A percentile compares a stretch with the other conserved stretches of the same genome.
These are phyloP conservation scores for Rhypophila decipiens DNA, from an alignment of 495 filamentous ascomycete species.

Conservation along the genomic window DNA sequence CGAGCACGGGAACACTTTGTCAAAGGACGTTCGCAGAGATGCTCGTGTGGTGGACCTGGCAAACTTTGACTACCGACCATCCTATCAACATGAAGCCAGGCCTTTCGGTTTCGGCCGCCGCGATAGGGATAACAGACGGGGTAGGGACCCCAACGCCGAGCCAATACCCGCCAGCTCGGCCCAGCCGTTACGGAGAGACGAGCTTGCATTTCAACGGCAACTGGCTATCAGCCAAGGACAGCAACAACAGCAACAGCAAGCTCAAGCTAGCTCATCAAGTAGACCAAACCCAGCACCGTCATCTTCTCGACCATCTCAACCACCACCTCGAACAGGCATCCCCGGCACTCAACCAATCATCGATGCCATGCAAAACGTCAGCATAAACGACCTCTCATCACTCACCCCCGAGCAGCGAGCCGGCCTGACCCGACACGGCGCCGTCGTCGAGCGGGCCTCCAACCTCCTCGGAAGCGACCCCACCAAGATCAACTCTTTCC, in stretches of 20 bases:
- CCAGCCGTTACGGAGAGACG: constrained; percentile 76
- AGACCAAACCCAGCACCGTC: constrained; percentile 36
- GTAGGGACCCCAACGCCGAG: constrained; percentile 63
- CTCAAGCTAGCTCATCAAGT: constrained; percentile 59
- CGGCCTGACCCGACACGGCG: constrained; percentile 64
- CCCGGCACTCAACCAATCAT: constrained; percentile 17
- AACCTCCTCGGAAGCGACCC: constrained; percentile 70
- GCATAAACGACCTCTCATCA: constrained; percentile 32
- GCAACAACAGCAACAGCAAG: constrained; percentile 21
- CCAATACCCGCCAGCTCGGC: constrained; percentile 70
- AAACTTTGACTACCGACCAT: constrained; percentile 68
- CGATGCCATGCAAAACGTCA: constrained; percentile 33
- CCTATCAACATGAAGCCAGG: constrained; percentile 60
- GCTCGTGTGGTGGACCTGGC: constrained; percentile 83
- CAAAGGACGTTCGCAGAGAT: constrained; percentile 76
- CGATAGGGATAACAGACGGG: constrained; percentile 34
- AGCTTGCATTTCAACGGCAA: constrained; percentile 87
- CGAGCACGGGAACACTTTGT: constrained; percentile 24
- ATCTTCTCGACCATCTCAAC: constrained; percentile 12
- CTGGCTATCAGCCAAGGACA: constrained; percentile 86
- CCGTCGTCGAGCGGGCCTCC: constrained; percentile 78
- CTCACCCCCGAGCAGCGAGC: constrained; percentile 72
- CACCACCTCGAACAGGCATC: constrained; percentile 12
- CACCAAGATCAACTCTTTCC: constrained; percentile 69
- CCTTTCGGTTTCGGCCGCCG: constrained; percentile 47